Base-by-base conservation (phyloP, 805 yeast species). In the Wickerhamiella galacta region DNA sequence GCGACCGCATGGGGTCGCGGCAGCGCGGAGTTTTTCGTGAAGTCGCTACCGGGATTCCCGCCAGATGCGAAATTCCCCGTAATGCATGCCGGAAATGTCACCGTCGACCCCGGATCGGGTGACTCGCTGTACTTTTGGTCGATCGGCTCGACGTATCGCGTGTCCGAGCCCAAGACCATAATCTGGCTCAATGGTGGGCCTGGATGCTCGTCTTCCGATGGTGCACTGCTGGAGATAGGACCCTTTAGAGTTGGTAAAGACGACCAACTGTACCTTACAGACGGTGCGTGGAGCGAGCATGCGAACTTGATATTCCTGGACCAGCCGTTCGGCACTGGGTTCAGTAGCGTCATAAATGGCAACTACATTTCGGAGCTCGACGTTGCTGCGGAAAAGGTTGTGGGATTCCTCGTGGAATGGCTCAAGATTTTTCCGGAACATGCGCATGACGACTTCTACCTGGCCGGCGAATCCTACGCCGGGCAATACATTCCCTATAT, bases 101-200 rank as follows among this genome's bases (percentile, higher is more conserved):
- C 71, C 37, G 54, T 75, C 14, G 64, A 64, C 37, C 57, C 64
- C 2, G 68, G 63, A 25, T 63, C 64, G 39, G 17, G 11, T 4
- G 56, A 66, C 25, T 71, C 75, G 20, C 63, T 79, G 46, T 83
- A 77, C 48, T 83, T 80, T 50, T 80, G 93, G 93, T 70, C 68
- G 46, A 75, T 73, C 34, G 57, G 54, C 28, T 44, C 50, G 18
- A 42, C 48, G 34, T 48, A 44, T 31, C 38, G 42, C 16, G 46
- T 50, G 4, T 46, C 53, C 11, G 51, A 50, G 23, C 54, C 49
- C 6, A 47, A 44, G 16, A 58, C 61, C 3, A 41, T 61, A 16
- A 64, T 90, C 34, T 90, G 98, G 96, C 63, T 90, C 16, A 90
- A 90, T 52, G 98, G 98, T 25, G 98, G 98, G 0, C 98, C 98